A percentile compares a stretch with the other conserved stretches of the same genome.
Conservation (phyloP, 805 yeast genomes). For the Candida coleopterorum region DNA sequence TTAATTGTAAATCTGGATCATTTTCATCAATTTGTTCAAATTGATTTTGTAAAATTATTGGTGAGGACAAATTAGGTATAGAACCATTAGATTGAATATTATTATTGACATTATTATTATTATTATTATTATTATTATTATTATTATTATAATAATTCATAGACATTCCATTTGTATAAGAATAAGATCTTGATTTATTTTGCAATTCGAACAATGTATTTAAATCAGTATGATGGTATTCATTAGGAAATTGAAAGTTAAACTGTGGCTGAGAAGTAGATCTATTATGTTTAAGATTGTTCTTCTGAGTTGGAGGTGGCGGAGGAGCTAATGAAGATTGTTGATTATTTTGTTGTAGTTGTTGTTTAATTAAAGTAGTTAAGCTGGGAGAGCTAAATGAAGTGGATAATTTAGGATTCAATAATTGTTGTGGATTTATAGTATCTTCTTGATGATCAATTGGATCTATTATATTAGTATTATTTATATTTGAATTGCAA, state of each 20-base stretch:
- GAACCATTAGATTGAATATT: no score
- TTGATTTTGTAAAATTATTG: conserved; percentile 3
- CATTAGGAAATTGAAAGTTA: conserved; percentile 17
- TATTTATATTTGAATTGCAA: conserved; percentile 1
- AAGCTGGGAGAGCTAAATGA: conserved; percentile 17
- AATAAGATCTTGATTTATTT: conserved; percentile 3
- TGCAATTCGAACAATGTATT: background rate
- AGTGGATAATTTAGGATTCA: conserved; percentile 11
- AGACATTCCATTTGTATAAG: conserved; percentile 5
- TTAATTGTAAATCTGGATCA: background rate
- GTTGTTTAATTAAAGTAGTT: conserved; percentile 6
- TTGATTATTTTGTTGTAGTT: conserved; percentile 7
- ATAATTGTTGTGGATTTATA: conserved; percentile 29
- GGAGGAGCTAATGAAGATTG: conserved; percentile 3
- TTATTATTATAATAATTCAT: background rate
- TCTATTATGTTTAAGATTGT: conserved; percentile 3
- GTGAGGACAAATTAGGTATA: conserved; percentile 1
- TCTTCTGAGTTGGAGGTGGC: background rate
- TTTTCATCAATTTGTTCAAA: conserved; percentile 7
- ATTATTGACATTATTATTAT: background rate
- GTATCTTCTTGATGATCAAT: conserved; percentile 11
- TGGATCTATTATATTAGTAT: background rate
- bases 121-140: background rate
- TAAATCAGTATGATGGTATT: no score
- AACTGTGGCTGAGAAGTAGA: conserved; percentile 11